These are phyloP conservation scores for Scedosporium dehoogii DNA, from an alignment of 2,329 filamentous ascomycete genomes.

Conservation along the genomic window DNA sequence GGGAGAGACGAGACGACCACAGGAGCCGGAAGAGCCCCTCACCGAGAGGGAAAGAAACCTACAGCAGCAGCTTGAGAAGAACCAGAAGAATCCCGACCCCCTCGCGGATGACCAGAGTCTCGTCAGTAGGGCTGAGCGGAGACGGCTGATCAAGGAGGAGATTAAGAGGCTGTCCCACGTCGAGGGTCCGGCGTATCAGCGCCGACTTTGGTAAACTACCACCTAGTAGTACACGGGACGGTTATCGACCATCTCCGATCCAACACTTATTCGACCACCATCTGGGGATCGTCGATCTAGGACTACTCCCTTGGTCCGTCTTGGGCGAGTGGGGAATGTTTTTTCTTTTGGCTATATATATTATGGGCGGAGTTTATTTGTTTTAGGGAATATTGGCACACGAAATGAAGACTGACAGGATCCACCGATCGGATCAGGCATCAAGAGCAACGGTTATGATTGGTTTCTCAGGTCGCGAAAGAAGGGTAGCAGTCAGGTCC, in stretches of 20 bases:
- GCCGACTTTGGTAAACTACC: conserved; percentile 37
- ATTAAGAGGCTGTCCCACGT: conserved; percentile 36
- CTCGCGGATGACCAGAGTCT: conserved; percentile 32
- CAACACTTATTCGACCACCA: no score
- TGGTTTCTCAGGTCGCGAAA: not conserved
- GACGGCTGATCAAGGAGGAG: conserved; percentile 49
- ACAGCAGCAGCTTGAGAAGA: conserved; percentile 13
- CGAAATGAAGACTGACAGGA: not conserved
- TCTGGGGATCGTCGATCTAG: not conserved
- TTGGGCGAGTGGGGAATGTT: not conserved
- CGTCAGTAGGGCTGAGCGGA: conserved; percentile 41
- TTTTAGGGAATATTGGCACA: not conserved
- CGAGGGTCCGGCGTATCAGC: conserved; percentile 39
- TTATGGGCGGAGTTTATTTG: not conserved
- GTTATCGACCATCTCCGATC: no score
- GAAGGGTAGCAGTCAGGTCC: not conserved
- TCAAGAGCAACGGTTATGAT: not conserved
- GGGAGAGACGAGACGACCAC: conserved; percentile 1
- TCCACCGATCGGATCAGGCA: not conserved
- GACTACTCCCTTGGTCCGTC: not conserved
- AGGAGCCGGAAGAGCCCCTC: conserved; percentile 16
- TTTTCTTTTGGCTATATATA: not conserved
- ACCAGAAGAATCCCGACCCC: conserved; percentile 22
- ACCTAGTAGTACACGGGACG: not conserved
- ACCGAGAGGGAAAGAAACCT: conserved; percentile 14